Evolutionary conservation across 2,329 filamentous ascomycete species (phyloP).

Genomic region (Monilinia vaccinii-corymbosi): DNA sequence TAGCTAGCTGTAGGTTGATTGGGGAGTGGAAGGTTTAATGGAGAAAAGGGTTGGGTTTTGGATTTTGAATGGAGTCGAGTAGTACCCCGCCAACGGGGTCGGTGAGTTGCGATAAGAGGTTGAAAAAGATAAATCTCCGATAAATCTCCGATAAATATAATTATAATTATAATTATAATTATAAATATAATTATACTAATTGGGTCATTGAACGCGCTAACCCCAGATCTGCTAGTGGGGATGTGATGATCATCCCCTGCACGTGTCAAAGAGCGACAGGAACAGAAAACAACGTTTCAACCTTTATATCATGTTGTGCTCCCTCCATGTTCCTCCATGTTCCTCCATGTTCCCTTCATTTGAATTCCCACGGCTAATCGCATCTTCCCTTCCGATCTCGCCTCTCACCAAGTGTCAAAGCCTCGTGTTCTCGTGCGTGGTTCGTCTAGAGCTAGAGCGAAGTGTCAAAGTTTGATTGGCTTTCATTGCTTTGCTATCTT

Average conservation of each 20-base stretch:
- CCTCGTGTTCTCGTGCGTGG: constrained; percentile 5
- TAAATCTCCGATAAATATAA: too few relatives aligned
- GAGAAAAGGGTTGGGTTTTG: neutral
- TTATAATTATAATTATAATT: too few relatives aligned
- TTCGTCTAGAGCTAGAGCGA: neutral
- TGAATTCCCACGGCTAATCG: neutral
- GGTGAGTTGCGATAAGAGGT: neutral
- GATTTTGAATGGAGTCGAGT: neutral
- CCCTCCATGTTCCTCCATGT: too few relatives aligned
- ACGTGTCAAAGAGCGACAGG: too few relatives aligned
- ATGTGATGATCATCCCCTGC: too few relatives aligned
- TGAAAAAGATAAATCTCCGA: neutral
- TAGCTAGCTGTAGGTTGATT: neutral
- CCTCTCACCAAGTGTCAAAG: neutral
- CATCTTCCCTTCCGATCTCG: neutral
- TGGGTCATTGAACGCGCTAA: too few relatives aligned
- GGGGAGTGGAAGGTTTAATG: neutral
- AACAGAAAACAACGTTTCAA: too few relatives aligned
- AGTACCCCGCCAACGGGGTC: too few relatives aligned
- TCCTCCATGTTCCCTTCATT: neutral
- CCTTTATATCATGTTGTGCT: too few relatives aligned
- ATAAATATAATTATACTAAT: too few relatives aligned
- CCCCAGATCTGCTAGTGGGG: too few relatives aligned
- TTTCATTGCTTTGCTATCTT: too few relatives aligned
- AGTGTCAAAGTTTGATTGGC: neutral